Percentiles rank a stretch among this genome's conserved stretches.
Conservation (phyloP, 768 basidiomycete genomes). For the Collybiopsis luxurians region DNA sequence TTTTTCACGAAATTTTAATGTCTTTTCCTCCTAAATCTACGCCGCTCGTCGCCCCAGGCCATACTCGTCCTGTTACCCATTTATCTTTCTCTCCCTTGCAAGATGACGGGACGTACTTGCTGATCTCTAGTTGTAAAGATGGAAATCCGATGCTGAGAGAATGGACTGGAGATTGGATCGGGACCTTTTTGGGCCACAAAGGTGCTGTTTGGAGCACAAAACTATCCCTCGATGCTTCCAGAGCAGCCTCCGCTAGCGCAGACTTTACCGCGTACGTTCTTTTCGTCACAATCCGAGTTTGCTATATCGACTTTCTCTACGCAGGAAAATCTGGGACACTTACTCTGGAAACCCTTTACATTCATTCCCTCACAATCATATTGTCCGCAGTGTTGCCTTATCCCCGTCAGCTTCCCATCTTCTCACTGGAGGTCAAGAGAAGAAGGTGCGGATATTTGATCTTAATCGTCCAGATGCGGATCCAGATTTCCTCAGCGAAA, state of each 20-base stretch:
- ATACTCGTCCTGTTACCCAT: slow-evolving; percentile 88
- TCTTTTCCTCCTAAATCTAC: slow-evolving; percentile 63
- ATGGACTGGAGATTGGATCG: slow-evolving; percentile 99
- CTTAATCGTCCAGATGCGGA: slow-evolving; percentile 83
- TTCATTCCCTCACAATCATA: slow-evolving; percentile 98
- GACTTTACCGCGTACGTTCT: slow-evolving; percentile 91
- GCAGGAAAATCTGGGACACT: slow-evolving; percentile 95
- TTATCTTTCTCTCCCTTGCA: slow-evolving; percentile 88
- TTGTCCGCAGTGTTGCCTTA: slow-evolving; percentile 92
- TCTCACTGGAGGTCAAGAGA: slow-evolving; percentile 94
- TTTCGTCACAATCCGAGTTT: slow-evolving; percentile 3
- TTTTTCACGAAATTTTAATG: slow-evolving; percentile 43
- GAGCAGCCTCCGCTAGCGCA: slow-evolving; percentile 90
- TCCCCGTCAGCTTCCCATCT: slow-evolving; percentile 68
- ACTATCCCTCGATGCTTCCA: slow-evolving; percentile 79
- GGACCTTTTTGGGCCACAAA: slow-evolving; percentile 85
- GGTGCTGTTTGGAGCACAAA: slow-evolving; percentile 98
- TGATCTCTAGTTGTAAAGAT: slow-evolving; percentile 98
- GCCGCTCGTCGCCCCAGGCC: slow-evolving; percentile 82
- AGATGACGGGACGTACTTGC: slow-evolving; percentile 81
- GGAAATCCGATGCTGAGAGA: slow-evolving; percentile 96
- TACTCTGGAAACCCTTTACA: slow-evolving; percentile 84
- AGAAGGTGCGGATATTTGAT: slow-evolving; percentile 95
- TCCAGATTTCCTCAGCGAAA: slow-evolving; percentile 72
- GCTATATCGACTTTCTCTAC: slow-evolving; percentile 1